phyloP scores from a whole-genome alignment of 495 filamentous ascomycete species.

The Tetracladium setigerum region DNA sequence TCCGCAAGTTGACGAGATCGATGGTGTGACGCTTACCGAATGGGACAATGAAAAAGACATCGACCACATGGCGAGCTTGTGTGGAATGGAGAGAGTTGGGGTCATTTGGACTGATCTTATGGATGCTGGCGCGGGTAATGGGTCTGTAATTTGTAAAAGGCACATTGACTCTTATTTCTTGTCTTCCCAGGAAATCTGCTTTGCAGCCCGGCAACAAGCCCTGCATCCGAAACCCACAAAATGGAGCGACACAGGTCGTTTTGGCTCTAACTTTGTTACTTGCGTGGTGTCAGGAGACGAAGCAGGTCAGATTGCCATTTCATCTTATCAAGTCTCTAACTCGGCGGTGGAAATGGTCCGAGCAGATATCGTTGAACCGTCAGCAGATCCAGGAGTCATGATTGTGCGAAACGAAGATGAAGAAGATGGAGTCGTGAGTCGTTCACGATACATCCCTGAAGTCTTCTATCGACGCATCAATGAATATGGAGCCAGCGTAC shows the following conservation, averaged over 20 bases:
- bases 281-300: slow-evolving; percentile 92
- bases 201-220: slow-evolving; percentile 81
- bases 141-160: slow-evolving; percentile 85
- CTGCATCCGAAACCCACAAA: slow-evolving; percentile 85
- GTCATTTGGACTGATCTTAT: slow-evolving; percentile 94
- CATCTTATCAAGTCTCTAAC: slow-evolving; percentile 90
- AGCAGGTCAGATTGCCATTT: slow-evolving; percentile 77
- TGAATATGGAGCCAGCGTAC: slow-evolving; percentile 91
- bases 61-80: slow-evolving; percentile 72
- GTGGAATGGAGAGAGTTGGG: slow-evolving; percentile 83
- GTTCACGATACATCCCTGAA: slow-evolving; percentile 87
- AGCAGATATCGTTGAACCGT: slow-evolving; percentile 92
- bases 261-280: slow-evolving; percentile 95
- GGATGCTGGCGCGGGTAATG: slow-evolving; percentile 72
- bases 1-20: slow-evolving; percentile 83
- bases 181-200: slow-evolving; percentile 84
- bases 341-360: slow-evolving; percentile 94
- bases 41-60: slow-evolving; percentile 86
- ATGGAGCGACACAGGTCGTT: slow-evolving; percentile 92
- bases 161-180: slow-evolving; percentile 91
- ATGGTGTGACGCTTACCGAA: slow-evolving; percentile 78
- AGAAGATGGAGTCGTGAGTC: slow-evolving; percentile 61
- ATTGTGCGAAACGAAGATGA: slow-evolving; percentile 89
- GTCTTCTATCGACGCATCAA: slow-evolving; percentile 96
- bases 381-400: slow-evolving; percentile 88